Percentiles rank a stretch among this genome's conserved stretches.
phyloP scores from a whole-genome alignment of 805 yeast species.

The Yamadazyma ubonensis region DNA sequence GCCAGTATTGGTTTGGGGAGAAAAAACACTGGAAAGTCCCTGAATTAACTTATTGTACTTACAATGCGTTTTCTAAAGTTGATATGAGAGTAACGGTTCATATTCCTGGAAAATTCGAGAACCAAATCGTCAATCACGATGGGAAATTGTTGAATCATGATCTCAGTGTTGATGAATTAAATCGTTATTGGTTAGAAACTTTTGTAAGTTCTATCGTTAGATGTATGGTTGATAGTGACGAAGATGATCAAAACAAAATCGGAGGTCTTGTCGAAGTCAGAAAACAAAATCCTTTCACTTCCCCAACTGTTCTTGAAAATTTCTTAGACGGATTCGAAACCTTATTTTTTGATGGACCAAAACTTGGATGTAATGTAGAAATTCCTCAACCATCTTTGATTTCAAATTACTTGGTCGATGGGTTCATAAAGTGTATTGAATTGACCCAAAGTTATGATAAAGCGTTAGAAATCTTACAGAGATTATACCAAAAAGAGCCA shows the following conservation, averaged over 20 bases:
- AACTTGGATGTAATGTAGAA: constrained; percentile 63
- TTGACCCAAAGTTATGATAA: constrained; percentile 63
- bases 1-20: constrained; percentile 81
- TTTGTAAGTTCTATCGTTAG: constrained; percentile 73
- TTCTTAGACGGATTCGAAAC: constrained; percentile 66
- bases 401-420: constrained; percentile 72
- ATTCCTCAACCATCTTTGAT: constrained; percentile 65
- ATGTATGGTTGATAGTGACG: constrained; percentile 65
- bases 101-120: constrained; percentile 72
- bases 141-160: constrained; percentile 55
- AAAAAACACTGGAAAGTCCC: constrained; percentile 66
- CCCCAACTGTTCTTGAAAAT: constrained; percentile 36
- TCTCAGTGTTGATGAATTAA: constrained; percentile 62
- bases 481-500: constrained; percentile 52
- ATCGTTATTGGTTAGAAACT: constrained; percentile 48
- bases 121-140: constrained; percentile 47
- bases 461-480: constrained; percentile 57
- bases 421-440: constrained; percentile 61
- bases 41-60: constrained; percentile 67
- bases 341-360: constrained; percentile 64
- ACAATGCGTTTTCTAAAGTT: constrained; percentile 57
- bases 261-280: constrained; percentile 80
- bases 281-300: constrained; percentile 70
- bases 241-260: constrained; percentile 55
- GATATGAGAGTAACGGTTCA: constrained; percentile 73